These are phyloP conservation scores for Flaveria sonorensis DNA, from an alignment of 129 eudicot species.

Conservation along the genomic window DNA sequence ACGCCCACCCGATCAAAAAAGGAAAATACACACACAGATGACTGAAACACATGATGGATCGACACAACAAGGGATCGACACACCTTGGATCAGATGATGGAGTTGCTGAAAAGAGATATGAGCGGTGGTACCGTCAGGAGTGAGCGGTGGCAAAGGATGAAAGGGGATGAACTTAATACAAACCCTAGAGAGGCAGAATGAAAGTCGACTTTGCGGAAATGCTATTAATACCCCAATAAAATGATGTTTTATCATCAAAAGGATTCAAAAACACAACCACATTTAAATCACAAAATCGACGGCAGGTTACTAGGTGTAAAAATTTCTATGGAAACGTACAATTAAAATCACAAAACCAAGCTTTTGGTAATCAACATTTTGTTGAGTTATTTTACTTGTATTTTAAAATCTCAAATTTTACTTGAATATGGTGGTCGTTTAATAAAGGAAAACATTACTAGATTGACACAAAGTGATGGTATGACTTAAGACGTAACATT, in stretches of 20 bases:
- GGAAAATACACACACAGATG: slow-evolving; percentile 4
- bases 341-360: slow-evolving; percentile 7
- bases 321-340: not conserved
- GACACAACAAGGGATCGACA: slow-evolving; percentile 13
- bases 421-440: not conserved
- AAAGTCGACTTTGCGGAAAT: slow-evolving; percentile 20
- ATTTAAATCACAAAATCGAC: not conserved
- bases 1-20: not conserved
- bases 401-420: no score
- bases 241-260: slow-evolving; percentile 8
- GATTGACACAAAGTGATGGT: no score
- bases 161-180: slow-evolving; percentile 24
- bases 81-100: slow-evolving; percentile 20
- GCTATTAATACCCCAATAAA: slow-evolving; percentile 12
- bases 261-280: slow-evolving; percentile 18
- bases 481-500: no score
- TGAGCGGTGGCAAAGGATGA: slow-evolving; percentile 4
- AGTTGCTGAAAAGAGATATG: slow-evolving; percentile 16
- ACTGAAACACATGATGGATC: not conserved
- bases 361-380: not conserved
- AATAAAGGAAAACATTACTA: no score
- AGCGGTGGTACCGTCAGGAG: not conserved
- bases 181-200: slow-evolving; percentile 24
- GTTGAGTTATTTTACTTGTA: not conserved
- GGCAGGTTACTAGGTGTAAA: not conserved